Conservation (phyloP, 1,284 basidiomycete genomes). For the Trametes hirsuta region DNA sequence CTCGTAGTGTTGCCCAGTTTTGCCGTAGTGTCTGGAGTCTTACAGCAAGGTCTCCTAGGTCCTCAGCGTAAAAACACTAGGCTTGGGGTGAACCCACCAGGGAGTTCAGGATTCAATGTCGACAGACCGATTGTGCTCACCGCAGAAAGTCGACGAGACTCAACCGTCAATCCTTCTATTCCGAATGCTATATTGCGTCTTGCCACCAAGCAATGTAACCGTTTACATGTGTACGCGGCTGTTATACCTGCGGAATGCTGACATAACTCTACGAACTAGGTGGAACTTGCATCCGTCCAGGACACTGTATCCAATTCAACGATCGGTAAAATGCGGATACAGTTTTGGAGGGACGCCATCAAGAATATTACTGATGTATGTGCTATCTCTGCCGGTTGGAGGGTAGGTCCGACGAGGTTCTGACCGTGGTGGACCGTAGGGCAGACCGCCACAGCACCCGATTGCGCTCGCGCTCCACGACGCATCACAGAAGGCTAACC, state of each 20-base stretch:
- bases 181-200: no score
- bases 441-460: slow-evolving; percentile 80
- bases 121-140: no score
- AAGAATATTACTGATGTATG: slow-evolving; percentile 72
- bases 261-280: slow-evolving; percentile 44
- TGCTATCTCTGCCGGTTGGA: slow-evolving; percentile 17
- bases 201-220: no score
- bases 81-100: no score
- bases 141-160: no score
- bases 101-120: no score
- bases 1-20: no score
- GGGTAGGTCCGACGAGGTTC: not conserved
- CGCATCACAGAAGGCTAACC: slow-evolving; percentile 50
- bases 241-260: not conserved
- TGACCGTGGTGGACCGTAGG: slow-evolving; percentile 46
- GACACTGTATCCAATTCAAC: slow-evolving; percentile 80
- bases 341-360: slow-evolving; percentile 92
- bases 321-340: slow-evolving; percentile 87
- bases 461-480: slow-evolving; percentile 78
- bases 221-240: no score
- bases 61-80: no score
- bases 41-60: no score
- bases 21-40: no score
- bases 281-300: slow-evolving; percentile 83
- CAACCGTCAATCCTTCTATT: no score